Conservation (phyloP, 495 filamentous ascomycete genomes). For the Aspergillus cavernicola region DNA sequence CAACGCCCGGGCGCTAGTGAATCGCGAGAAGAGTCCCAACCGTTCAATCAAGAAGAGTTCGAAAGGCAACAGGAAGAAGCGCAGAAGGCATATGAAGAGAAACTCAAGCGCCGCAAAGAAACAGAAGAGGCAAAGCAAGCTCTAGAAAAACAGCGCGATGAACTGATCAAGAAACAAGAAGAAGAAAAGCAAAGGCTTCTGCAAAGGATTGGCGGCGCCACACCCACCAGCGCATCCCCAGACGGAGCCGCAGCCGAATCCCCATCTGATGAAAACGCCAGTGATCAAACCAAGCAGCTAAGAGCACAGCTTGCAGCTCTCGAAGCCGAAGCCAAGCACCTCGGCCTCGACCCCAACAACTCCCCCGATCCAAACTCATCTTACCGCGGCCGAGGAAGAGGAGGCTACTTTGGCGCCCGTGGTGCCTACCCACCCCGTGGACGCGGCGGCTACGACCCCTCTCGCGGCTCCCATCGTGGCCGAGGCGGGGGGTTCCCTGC, state of each 20-base stretch:
- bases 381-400: constrained; percentile 41
- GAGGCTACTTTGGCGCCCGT: constrained; percentile 16
- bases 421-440: constrained; percentile 37
- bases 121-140: constrained; percentile 67
- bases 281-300: constrained; percentile 60
- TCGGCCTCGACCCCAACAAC: constrained; percentile 66
- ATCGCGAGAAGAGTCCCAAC: constrained; percentile 38
- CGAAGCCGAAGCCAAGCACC: constrained; percentile 76
- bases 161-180: constrained; percentile 67
- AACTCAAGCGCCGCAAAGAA: constrained; percentile 67
- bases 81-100: constrained; percentile 76
- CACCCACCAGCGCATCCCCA: constrained; percentile 21
- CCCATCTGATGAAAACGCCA: constrained; percentile 48
- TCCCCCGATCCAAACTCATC: constrained; percentile 26
- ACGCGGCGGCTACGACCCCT: constrained; percentile 41
- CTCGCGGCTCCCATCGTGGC: constrained; percentile 51
- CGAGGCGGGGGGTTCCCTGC: constrained; percentile 45
- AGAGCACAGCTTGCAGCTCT: constrained; percentile 76
- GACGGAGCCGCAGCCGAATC: constrained; percentile 16
- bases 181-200: constrained; percentile 72
- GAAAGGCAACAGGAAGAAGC: constrained; percentile 70
- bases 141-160: constrained; percentile 71
- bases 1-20: constrained; percentile 22
- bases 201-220: constrained; percentile 47
- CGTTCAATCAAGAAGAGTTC: constrained; percentile 78